Base-by-base conservation (phyloP, 306 rosid species). In the Citrullus colocynthis region DNA sequence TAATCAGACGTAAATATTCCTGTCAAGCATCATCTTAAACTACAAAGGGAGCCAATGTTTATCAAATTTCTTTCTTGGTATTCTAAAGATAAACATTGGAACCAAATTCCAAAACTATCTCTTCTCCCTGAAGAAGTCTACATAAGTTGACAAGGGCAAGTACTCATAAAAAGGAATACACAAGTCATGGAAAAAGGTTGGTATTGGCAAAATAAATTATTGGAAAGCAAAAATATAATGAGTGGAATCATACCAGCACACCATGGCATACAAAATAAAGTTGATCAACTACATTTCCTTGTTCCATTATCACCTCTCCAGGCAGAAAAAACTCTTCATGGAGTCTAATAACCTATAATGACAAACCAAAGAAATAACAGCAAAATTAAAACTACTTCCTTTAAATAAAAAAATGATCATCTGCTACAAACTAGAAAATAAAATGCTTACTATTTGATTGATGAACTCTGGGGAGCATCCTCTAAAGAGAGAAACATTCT, bases 321-420 rank as follows among this genome's bases (percentile, higher is more conserved):
- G 97, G 97, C 64, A 95, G 96, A 83, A 92, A 95, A 84, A 95
- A 95, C 82, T 95, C 99, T 86, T 95, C 99, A 58, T 95, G 97
- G 62, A 92, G 83, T 86, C 82, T 89, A 54, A 83, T 91, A 81
- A 88, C 97, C 99, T 95, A 87, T 78, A 82, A 77, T 65, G 83
- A 64, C 28, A 81, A 78, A 74, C 78, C 76, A 9, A 76, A 80
- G 69, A 70, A 36, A 67, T 36, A 18, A 18, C 36, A 39, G 32
- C 14, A 39, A 52, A 11, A 30, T 54, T 5, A 1, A 34, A 48
- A 71, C 37, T 12, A 36, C 3, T 42, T 56, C 8, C 42, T 59
- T 32, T 24, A 69, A n/a, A 80, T 9, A 11, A 80, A 16, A 11
- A 44, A 15, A 63, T 41, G 44, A 41, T 63, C 49, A 49, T 44